These are phyloP conservation scores for Chalciporus pseudorubinellus DNA, from an alignment of 768 basidiomycete species.

Conservation along the genomic window DNA sequence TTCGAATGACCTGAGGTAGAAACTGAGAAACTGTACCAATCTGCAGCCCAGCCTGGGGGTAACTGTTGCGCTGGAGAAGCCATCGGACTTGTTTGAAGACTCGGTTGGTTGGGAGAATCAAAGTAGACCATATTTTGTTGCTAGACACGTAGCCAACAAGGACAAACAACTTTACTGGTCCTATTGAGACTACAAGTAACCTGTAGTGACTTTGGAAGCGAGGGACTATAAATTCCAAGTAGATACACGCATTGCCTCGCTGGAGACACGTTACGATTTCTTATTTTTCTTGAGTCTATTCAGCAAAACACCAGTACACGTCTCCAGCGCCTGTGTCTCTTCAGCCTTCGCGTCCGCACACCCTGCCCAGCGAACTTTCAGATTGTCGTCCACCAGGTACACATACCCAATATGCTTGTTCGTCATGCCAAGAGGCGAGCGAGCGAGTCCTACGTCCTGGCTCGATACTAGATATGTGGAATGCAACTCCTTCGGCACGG, in stretches of 20 bases:
- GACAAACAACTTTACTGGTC: no score
- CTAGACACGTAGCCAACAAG: slow-evolving; percentile 21
- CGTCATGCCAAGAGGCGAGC: slow-evolving; percentile 81
- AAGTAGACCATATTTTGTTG: not conserved
- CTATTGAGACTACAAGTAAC: no score
- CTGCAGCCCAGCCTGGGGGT: slow-evolving; percentile 89
- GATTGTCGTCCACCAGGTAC: slow-evolving; percentile 82
- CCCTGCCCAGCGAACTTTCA: slow-evolving; percentile 89
- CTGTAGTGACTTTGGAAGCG: no score
- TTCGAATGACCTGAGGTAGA: not conserved
- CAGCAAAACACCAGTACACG: slow-evolving; percentile 66
- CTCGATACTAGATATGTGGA: slow-evolving; percentile 74
- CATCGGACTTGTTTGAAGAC: slow-evolving; percentile 28
- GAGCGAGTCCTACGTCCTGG: slow-evolving; percentile 83
- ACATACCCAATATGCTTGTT: slow-evolving; percentile 93
- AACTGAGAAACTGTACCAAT: slow-evolving; percentile 62
- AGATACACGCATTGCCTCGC: not conserved
- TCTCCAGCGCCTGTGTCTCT: slow-evolving; percentile 67
- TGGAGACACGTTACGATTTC: slow-evolving; percentile 22
- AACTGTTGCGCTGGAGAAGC: slow-evolving; percentile 60
- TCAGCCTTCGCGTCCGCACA: slow-evolving; percentile 79
- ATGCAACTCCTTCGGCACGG: slow-evolving; percentile 63
- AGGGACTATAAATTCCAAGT: not conserved
- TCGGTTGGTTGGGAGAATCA: not conserved
- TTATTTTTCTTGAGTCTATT: slow-evolving; percentile 46